Percentiles rank a stretch among this genome's conserved stretches.
phyloP scores from a whole-genome alignment of 2,329 filamentous ascomycete genomes.

The Aspergillus novoparasiticus region DNA sequence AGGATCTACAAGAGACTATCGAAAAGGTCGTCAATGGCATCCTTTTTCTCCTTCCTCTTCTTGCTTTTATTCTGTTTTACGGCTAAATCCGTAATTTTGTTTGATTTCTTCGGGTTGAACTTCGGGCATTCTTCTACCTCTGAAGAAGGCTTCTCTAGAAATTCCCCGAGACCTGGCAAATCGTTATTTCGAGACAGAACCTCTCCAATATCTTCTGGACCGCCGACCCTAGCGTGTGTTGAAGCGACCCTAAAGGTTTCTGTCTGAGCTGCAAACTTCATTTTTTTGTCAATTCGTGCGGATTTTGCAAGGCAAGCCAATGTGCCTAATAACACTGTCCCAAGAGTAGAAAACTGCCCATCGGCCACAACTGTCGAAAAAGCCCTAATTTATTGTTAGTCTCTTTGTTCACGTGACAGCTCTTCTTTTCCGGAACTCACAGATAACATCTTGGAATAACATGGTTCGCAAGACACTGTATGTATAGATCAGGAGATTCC shows the following conservation, averaged over 20 bases:
- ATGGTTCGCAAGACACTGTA: conserved; percentile 32
- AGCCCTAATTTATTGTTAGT: conserved; percentile 29
- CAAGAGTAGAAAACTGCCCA: conserved; percentile 71
- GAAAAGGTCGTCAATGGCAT: conserved; percentile 76
- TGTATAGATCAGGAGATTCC: conserved; percentile 28
- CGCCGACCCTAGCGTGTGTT: neutral
- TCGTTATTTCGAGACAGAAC: conserved; percentile 24
- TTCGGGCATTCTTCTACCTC: neutral
- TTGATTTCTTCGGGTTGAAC: neutral
- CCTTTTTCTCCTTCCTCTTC: conserved; percentile 55
- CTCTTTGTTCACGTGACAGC: neutral
- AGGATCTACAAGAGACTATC: conserved; percentile 52
- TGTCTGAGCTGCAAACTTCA: conserved; percentile 15
- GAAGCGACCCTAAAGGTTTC: neutral
- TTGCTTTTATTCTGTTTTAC: conserved; percentile 31
- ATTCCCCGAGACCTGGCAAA: neutral
- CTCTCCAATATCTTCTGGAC: conserved; percentile 29
- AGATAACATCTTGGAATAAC: conserved; percentile 46
- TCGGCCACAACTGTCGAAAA: conserved; percentile 74
- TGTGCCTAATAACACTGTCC: conserved; percentile 67
- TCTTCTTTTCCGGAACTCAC: conserved; percentile 31
- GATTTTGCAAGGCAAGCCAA: conserved; percentile 61
- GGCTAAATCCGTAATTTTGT: neutral
- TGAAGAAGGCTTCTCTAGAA: neutral
- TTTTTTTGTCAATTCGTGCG: conserved; percentile 36